Percentiles rank a stretch among this genome's conserved stretches.
Conservation (phyloP, 768 basidiomycete species). For the Mycena galopus region DNA sequence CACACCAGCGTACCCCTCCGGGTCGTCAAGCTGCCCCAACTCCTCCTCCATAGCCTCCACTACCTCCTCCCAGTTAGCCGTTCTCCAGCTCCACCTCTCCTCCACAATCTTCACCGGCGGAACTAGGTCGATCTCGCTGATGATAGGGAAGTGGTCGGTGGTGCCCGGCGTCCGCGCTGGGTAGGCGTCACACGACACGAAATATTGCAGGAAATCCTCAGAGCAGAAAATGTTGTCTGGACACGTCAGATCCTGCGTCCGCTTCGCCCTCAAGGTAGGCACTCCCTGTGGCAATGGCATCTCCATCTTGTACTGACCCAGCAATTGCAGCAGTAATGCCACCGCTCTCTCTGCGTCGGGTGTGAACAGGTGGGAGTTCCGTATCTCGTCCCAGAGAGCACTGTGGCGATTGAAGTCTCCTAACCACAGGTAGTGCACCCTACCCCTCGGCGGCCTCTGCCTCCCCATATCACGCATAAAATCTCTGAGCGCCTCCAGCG, state of each 20-base stretch:
- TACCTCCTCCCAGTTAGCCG: not conserved
- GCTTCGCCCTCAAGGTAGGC: not conserved
- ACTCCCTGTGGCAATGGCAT: not conserved
- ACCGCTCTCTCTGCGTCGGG: constrained; percentile 13
- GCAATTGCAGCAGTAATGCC: constrained; percentile 23
- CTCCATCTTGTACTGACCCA: constrained; percentile 6
- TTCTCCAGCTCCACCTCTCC: constrained; percentile 9
- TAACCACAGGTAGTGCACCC: no score
- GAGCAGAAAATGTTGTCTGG: constrained; percentile 9
- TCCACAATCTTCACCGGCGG: not conserved
- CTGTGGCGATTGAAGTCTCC: no score
- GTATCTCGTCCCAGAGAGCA: no score
- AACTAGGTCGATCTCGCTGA: not conserved
- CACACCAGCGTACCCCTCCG: not conserved
- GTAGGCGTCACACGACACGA: not conserved
- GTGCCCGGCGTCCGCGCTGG: not conserved
- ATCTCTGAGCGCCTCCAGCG: not conserved
- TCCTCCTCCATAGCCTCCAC: not conserved
- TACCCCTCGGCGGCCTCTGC: no score
- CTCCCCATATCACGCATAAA: not conserved
- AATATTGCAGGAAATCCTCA: not conserved
- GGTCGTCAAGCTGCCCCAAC: not conserved
- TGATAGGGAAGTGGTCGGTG: constrained; percentile 10
- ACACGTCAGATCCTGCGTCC: not conserved
- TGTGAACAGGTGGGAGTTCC: constrained; percentile 45